phyloP scores from a whole-genome alignment of 495 filamentous ascomycete species.

The Trichocladium antarcticum region DNA sequence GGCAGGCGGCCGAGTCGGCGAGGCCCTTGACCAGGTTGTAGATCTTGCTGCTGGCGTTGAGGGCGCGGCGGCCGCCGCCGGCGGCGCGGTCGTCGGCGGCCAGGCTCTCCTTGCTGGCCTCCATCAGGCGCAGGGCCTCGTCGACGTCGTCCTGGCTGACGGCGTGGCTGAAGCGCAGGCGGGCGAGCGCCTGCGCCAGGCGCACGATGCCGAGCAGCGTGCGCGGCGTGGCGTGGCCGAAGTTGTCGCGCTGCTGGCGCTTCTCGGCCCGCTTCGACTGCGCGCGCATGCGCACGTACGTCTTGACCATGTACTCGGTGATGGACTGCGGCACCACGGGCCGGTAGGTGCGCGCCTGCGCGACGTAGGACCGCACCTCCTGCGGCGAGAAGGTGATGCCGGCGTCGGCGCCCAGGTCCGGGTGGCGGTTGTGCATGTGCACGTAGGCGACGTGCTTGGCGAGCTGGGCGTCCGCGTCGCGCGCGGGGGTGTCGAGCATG shows the following conservation, averaged over 20 bases:
- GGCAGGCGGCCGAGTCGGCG: conserved; percentile 60
- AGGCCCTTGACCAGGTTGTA: conserved; percentile 84
- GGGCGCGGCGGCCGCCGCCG: conserved; percentile 47
- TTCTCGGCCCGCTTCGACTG: conserved; percentile 81
- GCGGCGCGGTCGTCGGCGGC: conserved; percentile 51
- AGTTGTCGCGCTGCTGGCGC: conserved; percentile 50
- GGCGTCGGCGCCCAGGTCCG: conserved; percentile 50
- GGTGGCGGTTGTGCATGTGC: conserved; percentile 93
- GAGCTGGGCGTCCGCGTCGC: conserved; percentile 84
- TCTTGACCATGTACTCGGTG: conserved; percentile 90
- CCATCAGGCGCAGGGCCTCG: conserved; percentile 80
- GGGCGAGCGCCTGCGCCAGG: conserved; percentile 89
- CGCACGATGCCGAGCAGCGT: conserved; percentile 87
- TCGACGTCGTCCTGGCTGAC: conserved; percentile 91
- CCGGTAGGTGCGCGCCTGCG: conserved; percentile 77
- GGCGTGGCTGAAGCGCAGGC: conserved; percentile 69
- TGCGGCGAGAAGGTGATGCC: conserved; percentile 68
- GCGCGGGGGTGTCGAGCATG: conserved; percentile 82
- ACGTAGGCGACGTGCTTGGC: conserved; percentile 92
- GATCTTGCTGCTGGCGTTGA: conserved; percentile 78
- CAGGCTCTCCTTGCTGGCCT: conserved; percentile 82
- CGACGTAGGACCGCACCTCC: conserved; percentile 92
- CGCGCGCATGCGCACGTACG: conserved; percentile 85
- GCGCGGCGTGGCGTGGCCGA: conserved; percentile 84
- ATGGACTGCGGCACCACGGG: conserved; percentile 73